Evolutionary conservation across 176 grass and related monocot genomes (phyloP), one percentile per base, ranked within the genome.

Genomic region (Eleusine coracana): DNA sequence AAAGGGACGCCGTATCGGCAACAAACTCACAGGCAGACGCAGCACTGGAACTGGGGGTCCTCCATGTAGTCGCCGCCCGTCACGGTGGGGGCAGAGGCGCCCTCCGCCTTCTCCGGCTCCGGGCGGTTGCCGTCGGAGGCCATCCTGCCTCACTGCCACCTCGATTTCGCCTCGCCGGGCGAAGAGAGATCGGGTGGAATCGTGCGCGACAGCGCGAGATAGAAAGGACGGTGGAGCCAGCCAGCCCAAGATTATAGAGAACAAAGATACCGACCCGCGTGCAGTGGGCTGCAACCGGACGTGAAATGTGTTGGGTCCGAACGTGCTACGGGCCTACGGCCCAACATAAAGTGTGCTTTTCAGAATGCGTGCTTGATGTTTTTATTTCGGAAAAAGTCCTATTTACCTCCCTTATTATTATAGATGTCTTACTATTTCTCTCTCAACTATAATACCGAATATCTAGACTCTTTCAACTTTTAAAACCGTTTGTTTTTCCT

Each of bases 11-110:
- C 67, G 49, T 13, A 42, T 17, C 34, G 66, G 65, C 65, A 17
- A 27, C 7, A 70, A 78, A 88, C 93, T 93, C 80, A 99, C 93
- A 99, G 45, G 75, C 96, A 99, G 44, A 99, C 89, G 87, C 91
- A 96, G 79, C 96, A 96, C 80, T 92, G 77, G 74, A 99, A 96
- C 18, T 37, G 51, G 7, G 74, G 71, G 69, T 83, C 66, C 45
- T 85, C 69, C 42, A 71, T 56, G 73, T 87, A 83, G 44, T 83
- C 81, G 1, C 46, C 27, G 65, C 46, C 73, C 39, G 78, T 58
- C 52, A 55, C 75, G 27, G 61, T 41, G 37, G 54, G 61, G 55
- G 44, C 17, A 41, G 45, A 31, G n/a, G 42, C 5, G 52, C 3
- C 85, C 38, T 29, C 70, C 75, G 28, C 11, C 66, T 49, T 62